These are phyloP conservation scores for Chaetomidium leptoderma DNA, from an alignment of 495 filamentous ascomycete genomes.

Conservation along the genomic window DNA sequence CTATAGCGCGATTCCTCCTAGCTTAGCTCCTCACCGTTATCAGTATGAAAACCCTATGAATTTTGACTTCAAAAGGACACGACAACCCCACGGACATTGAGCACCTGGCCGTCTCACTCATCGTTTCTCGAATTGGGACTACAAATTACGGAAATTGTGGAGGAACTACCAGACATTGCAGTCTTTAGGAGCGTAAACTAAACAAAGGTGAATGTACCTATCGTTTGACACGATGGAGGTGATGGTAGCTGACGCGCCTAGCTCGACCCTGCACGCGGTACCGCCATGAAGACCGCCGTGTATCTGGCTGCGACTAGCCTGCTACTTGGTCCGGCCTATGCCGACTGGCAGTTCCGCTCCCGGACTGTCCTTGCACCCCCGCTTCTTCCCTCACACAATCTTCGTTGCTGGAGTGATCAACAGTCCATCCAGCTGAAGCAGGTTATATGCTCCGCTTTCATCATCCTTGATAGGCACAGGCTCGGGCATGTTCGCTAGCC, in stretches of 20 bases:
- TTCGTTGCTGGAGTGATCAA: too few species aligned
- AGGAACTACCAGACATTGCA: neutral
- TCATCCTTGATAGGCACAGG: too few species aligned
- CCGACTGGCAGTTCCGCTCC: slow-evolving; percentile 56
- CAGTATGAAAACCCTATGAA: neutral
- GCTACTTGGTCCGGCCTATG: slow-evolving; percentile 31
- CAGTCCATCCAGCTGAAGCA: too few species aligned
- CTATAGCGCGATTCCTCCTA: neutral
- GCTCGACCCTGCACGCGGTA: slow-evolving; percentile 15
- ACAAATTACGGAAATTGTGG: slow-evolving; percentile 5
- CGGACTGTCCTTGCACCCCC: slow-evolving; percentile 54
- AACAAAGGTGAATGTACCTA: slow-evolving; percentile 58
- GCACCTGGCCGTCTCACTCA: neutral
- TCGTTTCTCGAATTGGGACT: too few species aligned
- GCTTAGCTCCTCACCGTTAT: neutral
- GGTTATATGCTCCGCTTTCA: too few species aligned
- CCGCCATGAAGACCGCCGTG: slow-evolving; percentile 36
- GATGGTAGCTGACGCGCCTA: slow-evolving; percentile 42
- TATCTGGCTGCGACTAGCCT: slow-evolving; percentile 25
- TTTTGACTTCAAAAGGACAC: neutral
- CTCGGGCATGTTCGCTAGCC: too few species aligned
- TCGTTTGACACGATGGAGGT: slow-evolving; percentile 32
- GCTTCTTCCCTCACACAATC: too few species aligned
- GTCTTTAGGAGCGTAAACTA: slow-evolving; percentile 40
- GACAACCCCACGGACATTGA: neutral